These are phyloP conservation scores for Barnettozyma hawaiiensis DNA, from an alignment of 1,139 yeast species.

Conservation along the genomic window DNA sequence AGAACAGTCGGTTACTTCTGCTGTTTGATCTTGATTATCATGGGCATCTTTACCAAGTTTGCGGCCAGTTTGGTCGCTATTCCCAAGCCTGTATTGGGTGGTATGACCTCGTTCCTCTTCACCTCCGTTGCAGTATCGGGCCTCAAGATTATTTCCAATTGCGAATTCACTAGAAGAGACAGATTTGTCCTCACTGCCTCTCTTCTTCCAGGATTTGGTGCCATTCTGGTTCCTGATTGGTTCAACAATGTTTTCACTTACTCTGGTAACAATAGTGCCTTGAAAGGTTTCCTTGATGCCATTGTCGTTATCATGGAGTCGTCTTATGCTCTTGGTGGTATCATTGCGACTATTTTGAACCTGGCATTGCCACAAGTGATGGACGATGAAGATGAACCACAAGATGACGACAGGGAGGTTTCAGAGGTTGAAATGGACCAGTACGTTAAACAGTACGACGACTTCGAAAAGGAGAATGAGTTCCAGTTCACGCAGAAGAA, in stretches of 20 bases:
- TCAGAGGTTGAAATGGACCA: slow-evolving; percentile 14
- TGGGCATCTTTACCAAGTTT: slow-evolving; percentile 86
- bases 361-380: slow-evolving; percentile 63
- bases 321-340: slow-evolving; percentile 79
- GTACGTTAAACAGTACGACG: slow-evolving; percentile 12
- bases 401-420: slow-evolving; percentile 13
- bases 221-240: slow-evolving; percentile 73
- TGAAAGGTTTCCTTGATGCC: slow-evolving; percentile 73
- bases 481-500: not conserved
- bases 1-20: slow-evolving; percentile 86
- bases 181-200: slow-evolving; percentile 77
- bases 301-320: slow-evolving; percentile 80
- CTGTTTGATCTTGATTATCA: slow-evolving; percentile 71
- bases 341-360: slow-evolving; percentile 69
- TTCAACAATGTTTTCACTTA: slow-evolving; percentile 72
- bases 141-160: slow-evolving; percentile 66
- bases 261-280: slow-evolving; percentile 54
- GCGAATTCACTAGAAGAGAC: slow-evolving; percentile 81
- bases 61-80: slow-evolving; percentile 86
- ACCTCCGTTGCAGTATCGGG: slow-evolving; percentile 89
- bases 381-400: slow-evolving; percentile 42
- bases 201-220: slow-evolving; percentile 72
- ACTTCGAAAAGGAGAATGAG: slow-evolving; percentile 5
- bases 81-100: slow-evolving; percentile 82
- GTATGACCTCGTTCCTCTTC: slow-evolving; percentile 88